These are phyloP conservation scores for Heracleum sosnowskyi DNA, from an alignment of 129 eudicot genomes.

Conservation along the genomic window DNA sequence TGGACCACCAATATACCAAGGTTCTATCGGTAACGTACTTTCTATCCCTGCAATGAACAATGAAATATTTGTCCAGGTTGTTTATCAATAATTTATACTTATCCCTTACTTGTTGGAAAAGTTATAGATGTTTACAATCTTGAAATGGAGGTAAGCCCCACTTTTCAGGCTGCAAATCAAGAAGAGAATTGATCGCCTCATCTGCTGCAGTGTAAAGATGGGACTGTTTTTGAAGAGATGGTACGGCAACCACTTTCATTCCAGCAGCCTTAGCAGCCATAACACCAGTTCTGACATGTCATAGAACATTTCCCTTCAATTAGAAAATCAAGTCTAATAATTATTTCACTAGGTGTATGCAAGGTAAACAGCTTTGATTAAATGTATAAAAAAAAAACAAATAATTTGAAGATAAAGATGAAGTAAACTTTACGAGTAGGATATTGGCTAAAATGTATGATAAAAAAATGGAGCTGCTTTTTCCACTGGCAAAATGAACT, in stretches of 20 bases:
- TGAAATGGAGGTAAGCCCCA: constrained; percentile 96
- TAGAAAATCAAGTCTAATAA: not conserved
- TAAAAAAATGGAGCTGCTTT: not conserved
- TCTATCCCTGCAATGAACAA: constrained; percentile 58
- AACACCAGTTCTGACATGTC: constrained; percentile 65
- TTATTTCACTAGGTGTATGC: not conserved
- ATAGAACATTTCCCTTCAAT: constrained; percentile 9
- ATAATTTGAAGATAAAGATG: not conserved
- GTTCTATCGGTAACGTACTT: constrained; percentile 72
- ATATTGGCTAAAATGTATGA: not conserved
- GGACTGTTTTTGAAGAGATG: constrained; percentile 81
- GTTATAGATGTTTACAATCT: constrained; percentile 64
- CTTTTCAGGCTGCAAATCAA: constrained; percentile 77
- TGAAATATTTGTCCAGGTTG: constrained; percentile 3
- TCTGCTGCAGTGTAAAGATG: constrained; percentile 70
- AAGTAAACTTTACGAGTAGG: not conserved
- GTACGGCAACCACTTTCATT: constrained; percentile 93
- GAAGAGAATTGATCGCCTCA: constrained; percentile 81
- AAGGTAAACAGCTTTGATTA: not conserved
- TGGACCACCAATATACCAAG: constrained; percentile 95
- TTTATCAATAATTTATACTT: not conserved
- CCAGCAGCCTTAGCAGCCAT: constrained; percentile 94
- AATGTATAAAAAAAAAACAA: not conserved
- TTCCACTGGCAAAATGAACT: not conserved
- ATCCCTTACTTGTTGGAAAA: constrained; percentile 1